Conservation (phyloP, 192 early-diverging fungal genomes). For the Coemansia sp. region DNA sequence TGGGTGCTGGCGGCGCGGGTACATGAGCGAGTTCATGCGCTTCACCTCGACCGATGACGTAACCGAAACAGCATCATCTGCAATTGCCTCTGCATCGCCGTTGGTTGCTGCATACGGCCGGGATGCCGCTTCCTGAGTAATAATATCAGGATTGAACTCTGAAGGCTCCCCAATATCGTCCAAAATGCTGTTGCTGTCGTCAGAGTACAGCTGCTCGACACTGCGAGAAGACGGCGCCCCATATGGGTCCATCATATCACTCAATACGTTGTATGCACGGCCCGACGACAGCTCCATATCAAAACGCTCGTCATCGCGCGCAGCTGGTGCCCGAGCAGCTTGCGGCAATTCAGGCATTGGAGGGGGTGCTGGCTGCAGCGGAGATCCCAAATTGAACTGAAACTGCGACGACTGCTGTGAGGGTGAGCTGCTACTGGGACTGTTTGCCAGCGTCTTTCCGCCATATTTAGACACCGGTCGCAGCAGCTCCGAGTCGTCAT, state of each 20-base stretch:
- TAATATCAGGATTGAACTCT: conserved; percentile 20
- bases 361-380: conserved; percentile 20
- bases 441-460: neutral
- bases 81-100: neutral
- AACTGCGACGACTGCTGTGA: conserved; percentile 13
- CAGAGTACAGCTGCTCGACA: conserved; percentile 37
- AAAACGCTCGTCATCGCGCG: conserved; percentile 16
- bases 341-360: conserved; percentile 21
- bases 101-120: neutral
- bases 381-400: conserved; percentile 19
- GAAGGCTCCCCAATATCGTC: conserved; percentile 34
- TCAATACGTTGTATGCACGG: conserved; percentile 37
- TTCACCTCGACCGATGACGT: conserved; percentile 19
- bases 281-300: conserved; percentile 34
- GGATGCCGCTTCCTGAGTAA: conserved; percentile 5
- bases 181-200: conserved; percentile 37
- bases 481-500: conserved; percentile 15
- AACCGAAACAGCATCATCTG: conserved; percentile 7
- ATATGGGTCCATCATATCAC: conserved; percentile 50
- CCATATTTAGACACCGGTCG: conserved; percentile 9
- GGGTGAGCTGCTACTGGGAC: conserved; percentile 4
- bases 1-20: conserved; percentile 10
- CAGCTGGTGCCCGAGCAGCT: neutral
- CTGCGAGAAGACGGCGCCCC: conserved; percentile 17
- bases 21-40: conserved; percentile 28